Evolutionary conservation across 2,329 filamentous ascomycete species (phyloP), one percentile per base, ranked within the genome.

Genomic region (Cladosporium sp.): DNA sequence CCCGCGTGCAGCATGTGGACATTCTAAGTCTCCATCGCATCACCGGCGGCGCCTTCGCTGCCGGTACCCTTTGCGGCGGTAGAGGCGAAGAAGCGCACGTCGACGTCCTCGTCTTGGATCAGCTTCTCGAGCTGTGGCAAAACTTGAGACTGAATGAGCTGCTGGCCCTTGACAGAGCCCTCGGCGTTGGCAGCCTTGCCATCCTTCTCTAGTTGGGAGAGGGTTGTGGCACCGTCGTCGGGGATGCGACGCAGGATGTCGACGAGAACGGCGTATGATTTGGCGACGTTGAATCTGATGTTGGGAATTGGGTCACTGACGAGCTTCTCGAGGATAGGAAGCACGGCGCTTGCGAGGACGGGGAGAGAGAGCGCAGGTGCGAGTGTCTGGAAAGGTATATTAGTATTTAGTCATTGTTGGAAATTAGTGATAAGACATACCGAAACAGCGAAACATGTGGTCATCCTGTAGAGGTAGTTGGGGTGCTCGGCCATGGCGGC

Each of bases 381-480:
- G 69, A 99, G 88, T 28, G 94, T 99, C 95, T 99, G 72, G 59
- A 12, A 28, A 24, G 2, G 24, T 8, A 41, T 38, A 51, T 74
- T 66, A 72, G 70, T 65, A 18, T 32, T 18, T 12, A 15, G 4
- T n/a, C 11, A 4, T 28, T 38, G 10, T 24, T 34, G 2, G 6
- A 2, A 41, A 41, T 24, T 18, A 41, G 4, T 41, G 47, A 21
- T 15, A 38, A 10, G n/a, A 86, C 92, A 84, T 86, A 99, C 95
- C 74, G 93, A 94, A 72, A 99, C 96, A 69, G 95, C 95, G 79
- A 99, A 99, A 83, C 94, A 98, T n/a, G 95, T 99, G 11, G 95
- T 99, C 95, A 99, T 99, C 78, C 95, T 88, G 86, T 99, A 99
- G 63, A 99, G 90, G 79, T 99, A 99, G 83, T 99, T 99, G 68